Conservation (phyloP, 2,329 filamentous ascomycete species). For the Canariomyces notabilis region DNA sequence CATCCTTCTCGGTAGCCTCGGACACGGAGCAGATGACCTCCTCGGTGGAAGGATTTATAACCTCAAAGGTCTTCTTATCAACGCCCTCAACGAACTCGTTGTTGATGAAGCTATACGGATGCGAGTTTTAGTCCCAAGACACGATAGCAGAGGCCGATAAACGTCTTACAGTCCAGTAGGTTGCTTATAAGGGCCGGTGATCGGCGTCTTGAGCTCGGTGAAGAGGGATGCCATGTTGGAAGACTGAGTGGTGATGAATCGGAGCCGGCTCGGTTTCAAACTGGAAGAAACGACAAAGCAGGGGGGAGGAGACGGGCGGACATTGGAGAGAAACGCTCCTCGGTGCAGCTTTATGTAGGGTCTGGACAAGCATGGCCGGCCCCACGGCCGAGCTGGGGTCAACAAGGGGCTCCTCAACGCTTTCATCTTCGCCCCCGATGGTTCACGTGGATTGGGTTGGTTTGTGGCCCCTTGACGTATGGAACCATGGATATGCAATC, state of each 20-base stretch:
- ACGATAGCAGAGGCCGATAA: not conserved
- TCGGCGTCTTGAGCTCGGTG: constrained; percentile 62
- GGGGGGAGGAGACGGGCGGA: not conserved
- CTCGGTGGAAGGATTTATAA: constrained; percentile 83
- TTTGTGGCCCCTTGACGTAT: no score
- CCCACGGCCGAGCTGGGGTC: not conserved
- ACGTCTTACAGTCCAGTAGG: constrained; percentile 56
- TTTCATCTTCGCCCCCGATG: not conserved
- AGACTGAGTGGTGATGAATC: not conserved
- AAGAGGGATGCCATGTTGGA: constrained; percentile 31
- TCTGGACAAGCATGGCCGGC: not conserved
- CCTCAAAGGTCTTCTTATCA: constrained; percentile 87
- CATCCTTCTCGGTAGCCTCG: constrained; percentile 85
- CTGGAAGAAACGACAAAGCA: not conserved
- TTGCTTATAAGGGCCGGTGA: constrained; percentile 55
- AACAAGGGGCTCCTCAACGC: not conserved
- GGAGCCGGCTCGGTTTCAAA: not conserved
- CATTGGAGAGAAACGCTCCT: not conserved
- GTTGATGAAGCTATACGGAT: constrained; percentile 69
- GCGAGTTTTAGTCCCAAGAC: constrained; percentile 22
- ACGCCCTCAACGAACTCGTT: constrained; percentile 81
- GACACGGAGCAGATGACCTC: constrained; percentile 76
- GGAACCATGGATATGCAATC: not conserved
- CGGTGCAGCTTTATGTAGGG: not conserved
- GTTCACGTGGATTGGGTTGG: not conserved